A percentile compares a stretch with the other conserved stretches of the same genome.
Conservation (phyloP, 1,284 basidiomycete species). For the Microbotryum saponariae region DNA sequence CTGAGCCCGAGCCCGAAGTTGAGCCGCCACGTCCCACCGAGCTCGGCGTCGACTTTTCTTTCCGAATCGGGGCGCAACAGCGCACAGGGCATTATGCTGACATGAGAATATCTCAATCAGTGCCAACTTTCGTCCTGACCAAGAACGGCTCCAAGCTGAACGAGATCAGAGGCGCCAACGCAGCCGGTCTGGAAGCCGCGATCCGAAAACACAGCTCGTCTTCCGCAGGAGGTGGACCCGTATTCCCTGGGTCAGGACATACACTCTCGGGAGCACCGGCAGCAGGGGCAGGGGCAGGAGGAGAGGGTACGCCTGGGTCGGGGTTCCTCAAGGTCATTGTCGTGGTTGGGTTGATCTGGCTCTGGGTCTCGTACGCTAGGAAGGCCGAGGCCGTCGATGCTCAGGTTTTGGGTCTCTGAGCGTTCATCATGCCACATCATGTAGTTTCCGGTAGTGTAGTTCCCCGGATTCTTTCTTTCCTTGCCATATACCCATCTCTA, state of each 20-base stretch:
- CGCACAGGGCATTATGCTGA: conserved; percentile 18
- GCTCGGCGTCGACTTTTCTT: neutral
- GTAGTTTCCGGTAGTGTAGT: too few relatives aligned
- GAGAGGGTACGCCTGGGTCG: conserved; percentile 3
- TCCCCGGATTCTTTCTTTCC: too few relatives aligned
- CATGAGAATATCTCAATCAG: conserved; percentile 5
- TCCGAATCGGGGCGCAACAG: conserved; percentile 7
- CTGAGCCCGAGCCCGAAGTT: conserved; percentile 12
- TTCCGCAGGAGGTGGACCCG: neutral
- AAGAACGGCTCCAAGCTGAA: neutral
- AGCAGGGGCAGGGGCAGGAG: conserved; percentile 4
- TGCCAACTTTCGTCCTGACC: neutral
- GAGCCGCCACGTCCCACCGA: conserved; percentile 1
- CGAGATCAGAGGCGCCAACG: neutral
- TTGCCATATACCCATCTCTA: too few relatives aligned
- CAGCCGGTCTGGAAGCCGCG: conserved; percentile 17
- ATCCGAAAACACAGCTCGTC: conserved; percentile 12
- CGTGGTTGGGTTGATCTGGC: neutral
- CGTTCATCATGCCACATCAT: too few relatives aligned
- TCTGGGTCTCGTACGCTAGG: conserved; percentile 9
- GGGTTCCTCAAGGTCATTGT: conserved; percentile 7
- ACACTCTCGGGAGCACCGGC: conserved; percentile 15
- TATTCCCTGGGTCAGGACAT: conserved; percentile 22
- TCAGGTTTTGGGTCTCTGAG: too few relatives aligned
- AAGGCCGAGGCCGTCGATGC: neutral